Conservation (phyloP, 1,284 basidiomycete species). For the Apiotrichum laibachii region DNA sequence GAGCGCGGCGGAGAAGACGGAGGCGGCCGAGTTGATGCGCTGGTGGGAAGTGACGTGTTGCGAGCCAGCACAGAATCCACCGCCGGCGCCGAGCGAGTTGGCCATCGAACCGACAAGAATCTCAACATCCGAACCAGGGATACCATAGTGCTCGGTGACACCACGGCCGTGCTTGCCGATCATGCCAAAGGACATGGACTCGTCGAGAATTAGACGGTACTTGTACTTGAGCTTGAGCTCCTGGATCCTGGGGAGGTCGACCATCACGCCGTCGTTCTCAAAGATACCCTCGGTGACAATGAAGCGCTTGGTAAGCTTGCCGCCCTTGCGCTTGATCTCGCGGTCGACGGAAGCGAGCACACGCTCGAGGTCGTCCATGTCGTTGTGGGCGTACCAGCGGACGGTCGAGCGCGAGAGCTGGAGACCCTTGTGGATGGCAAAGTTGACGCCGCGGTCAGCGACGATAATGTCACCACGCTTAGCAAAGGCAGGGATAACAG, state of each 20-base stretch:
- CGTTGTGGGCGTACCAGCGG: conserved; percentile 95
- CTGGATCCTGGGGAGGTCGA: conserved; percentile 78
- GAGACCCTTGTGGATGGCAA: conserved; percentile 95
- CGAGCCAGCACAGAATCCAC: conserved; percentile 95
- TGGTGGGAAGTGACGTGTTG: conserved; percentile 82
- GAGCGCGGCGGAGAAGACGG: conserved; percentile 94
- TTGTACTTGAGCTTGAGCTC: conserved; percentile 95
- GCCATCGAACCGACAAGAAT: conserved; percentile 74
- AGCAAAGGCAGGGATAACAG: conserved; percentile 94
- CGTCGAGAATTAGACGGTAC: conserved; percentile 91
- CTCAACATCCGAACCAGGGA: conserved; percentile 62
- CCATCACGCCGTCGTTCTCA: conserved; percentile 88
- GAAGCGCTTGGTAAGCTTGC: conserved; percentile 82
- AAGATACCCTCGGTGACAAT: conserved; percentile 98
- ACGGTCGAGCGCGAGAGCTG: conserved; percentile 91
- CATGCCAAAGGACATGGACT: conserved; percentile 87
- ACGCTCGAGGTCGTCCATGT: conserved; percentile 83
- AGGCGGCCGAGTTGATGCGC: conserved; percentile 94
- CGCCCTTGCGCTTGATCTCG: conserved; percentile 78
- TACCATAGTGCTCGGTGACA: conserved; percentile 87
- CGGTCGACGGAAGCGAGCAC: conserved; percentile 79
- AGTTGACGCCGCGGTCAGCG: conserved; percentile 91
- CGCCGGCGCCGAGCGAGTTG: conserved; percentile 75
- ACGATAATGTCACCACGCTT: conserved; percentile 98
- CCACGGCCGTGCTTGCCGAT: conserved; percentile 91